Conservation (phyloP, 2,329 filamentous ascomycete genomes). For the Trichophyton simii region DNA sequence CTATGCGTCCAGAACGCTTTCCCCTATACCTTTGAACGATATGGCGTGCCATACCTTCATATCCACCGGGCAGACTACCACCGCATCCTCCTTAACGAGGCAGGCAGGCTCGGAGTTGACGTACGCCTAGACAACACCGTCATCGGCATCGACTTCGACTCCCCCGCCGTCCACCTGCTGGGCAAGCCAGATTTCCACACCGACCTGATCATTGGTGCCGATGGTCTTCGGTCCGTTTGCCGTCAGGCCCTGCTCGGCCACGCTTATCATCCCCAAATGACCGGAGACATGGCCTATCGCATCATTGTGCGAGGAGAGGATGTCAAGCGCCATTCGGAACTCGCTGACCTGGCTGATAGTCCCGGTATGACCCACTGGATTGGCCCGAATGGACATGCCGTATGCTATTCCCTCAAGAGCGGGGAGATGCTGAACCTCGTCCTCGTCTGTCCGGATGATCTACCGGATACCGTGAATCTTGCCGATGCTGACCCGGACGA, state of each 20-base stretch:
- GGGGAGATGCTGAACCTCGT: conserved; percentile 55
- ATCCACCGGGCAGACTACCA: conserved; percentile 42
- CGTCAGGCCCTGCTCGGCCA: conserved; percentile 36
- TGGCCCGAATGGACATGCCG: conserved; percentile 40
- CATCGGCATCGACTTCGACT: conserved; percentile 17
- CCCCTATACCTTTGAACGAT: conserved; percentile 19
- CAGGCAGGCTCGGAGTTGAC: conserved; percentile 29
- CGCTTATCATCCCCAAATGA: conserved; percentile 36
- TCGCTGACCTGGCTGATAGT: conserved; percentile 33
- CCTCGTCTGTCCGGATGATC: conserved; percentile 50
- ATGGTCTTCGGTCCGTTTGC: conserved; percentile 36
- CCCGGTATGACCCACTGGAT: conserved; percentile 45
- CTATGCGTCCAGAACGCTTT: conserved; percentile 19
- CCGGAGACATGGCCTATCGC: conserved; percentile 46
- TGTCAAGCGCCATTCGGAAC: conserved; percentile 37
- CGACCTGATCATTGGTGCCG: conserved; percentile 39
- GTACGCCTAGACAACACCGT: conserved; percentile 20
- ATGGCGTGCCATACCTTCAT: conserved; percentile 33
- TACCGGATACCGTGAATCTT: conserved; percentile 29
- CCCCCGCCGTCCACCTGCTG: conserved; percentile 20
- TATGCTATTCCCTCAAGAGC: conserved; percentile 49
- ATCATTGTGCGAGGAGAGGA: conserved; percentile 39
- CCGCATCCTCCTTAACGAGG: conserved; percentile 30
- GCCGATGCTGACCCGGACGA: conserved; percentile 30
- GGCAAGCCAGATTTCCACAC: conserved; percentile 22